A percentile compares a stretch with the other conserved stretches of the same genome.
Conservation (phyloP, 495 filamentous ascomycete genomes). For the Cladorrhinum samala region DNA sequence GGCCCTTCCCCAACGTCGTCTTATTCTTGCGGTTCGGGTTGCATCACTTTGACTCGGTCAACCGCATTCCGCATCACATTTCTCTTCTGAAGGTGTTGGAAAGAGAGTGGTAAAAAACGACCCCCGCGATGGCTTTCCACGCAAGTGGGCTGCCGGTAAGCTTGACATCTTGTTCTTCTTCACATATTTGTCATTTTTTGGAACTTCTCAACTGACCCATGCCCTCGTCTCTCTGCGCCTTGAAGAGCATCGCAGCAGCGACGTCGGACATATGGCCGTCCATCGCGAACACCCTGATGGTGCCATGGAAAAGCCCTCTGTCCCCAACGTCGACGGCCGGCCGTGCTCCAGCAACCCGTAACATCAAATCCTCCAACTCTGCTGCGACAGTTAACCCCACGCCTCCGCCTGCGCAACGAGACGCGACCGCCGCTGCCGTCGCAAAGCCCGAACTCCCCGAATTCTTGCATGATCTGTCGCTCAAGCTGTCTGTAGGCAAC, state of each 20-base stretch:
- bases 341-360: neutral
- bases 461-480: slow-evolving; percentile 31
- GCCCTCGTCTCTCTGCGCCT: too few species aligned
- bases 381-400: neutral
- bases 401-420: neutral
- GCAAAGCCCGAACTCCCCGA: slow-evolving; percentile 31
- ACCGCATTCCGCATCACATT: slow-evolving; percentile 10
- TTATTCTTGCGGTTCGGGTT: slow-evolving; percentile 8
- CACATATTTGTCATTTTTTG: too few species aligned
- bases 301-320: slow-evolving; percentile 34
- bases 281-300: slow-evolving; percentile 40
- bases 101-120: slow-evolving; percentile 12
- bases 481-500: slow-evolving; percentile 13
- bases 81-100: slow-evolving; percentile 1
- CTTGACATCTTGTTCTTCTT: neutral
- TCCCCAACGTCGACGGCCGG: slow-evolving; percentile 2
- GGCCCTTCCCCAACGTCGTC: neutral
- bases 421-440: neutral
- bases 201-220: too few species aligned
- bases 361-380: slow-evolving; percentile 9
- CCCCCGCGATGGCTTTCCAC: slow-evolving; percentile 36
- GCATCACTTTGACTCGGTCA: slow-evolving; percentile 10
- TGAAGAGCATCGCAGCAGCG: slow-evolving; percentile 45
- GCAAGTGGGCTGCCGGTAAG: slow-evolving; percentile 38
- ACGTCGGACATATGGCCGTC: slow-evolving; percentile 52